These are phyloP conservation scores for Backusella sp. DNA, from an alignment of 192 early-diverging fungal species.

Conservation along the genomic window DNA sequence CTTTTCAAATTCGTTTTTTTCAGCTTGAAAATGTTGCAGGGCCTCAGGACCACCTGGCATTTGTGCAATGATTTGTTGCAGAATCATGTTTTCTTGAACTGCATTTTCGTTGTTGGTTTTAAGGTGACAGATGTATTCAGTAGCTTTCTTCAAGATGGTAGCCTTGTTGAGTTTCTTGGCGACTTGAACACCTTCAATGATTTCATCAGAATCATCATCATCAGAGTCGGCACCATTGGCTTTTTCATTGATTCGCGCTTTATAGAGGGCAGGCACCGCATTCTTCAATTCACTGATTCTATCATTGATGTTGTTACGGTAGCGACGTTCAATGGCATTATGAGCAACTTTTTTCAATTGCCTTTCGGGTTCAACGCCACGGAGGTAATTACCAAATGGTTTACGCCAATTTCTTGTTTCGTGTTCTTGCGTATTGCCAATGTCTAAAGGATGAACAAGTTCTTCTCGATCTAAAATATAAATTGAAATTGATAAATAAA, in stretches of 20 bases:
- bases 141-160: slow-evolving; percentile 86
- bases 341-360: slow-evolving; percentile 90
- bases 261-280: slow-evolving; percentile 80
- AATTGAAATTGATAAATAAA: not conserved
- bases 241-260: slow-evolving; percentile 26
- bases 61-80: slow-evolving; percentile 44
- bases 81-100: slow-evolving; percentile 45
- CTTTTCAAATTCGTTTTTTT: slow-evolving; percentile 17
- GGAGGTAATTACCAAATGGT: not conserved
- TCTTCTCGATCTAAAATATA: not conserved
- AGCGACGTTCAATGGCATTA: slow-evolving; percentile 93
- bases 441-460: slow-evolving; percentile 9
- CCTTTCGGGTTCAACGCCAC: slow-evolving; percentile 32
- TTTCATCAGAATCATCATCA: slow-evolving; percentile 30
- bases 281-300: slow-evolving; percentile 87
- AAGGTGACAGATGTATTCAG: slow-evolving; percentile 82
- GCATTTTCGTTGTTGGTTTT: slow-evolving; percentile 40
- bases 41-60: slow-evolving; percentile 50
- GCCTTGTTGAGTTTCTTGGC: slow-evolving; percentile 93
- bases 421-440: not conserved
- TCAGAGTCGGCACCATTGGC: slow-evolving; percentile 45
- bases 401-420: slow-evolving; percentile 17
- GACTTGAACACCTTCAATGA: slow-evolving; percentile 81
- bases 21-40: slow-evolving; percentile 14
- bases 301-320: slow-evolving; percentile 97